These are phyloP conservation scores for Theobroma grandiflorum DNA, from an alignment of 441 rosid genomes.

Conservation along the genomic window DNA sequence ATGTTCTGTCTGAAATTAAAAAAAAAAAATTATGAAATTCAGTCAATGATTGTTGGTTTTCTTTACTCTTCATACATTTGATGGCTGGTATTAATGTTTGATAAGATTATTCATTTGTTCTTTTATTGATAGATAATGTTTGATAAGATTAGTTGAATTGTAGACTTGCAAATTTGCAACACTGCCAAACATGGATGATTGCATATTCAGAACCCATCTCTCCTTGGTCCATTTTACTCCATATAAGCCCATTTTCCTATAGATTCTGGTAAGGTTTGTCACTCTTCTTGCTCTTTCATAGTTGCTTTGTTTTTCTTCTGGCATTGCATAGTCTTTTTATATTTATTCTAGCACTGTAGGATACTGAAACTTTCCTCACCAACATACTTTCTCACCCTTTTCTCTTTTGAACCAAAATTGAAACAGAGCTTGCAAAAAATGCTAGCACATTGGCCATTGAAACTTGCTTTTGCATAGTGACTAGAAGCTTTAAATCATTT, in stretches of 20 bases:
- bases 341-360: neutral
- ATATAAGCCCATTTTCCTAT: neutral
- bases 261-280: neutral
- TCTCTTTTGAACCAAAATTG: neutral
- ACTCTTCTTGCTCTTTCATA: neutral
- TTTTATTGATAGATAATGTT: neutral
- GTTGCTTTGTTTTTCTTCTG: neutral
- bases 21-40: neutral
- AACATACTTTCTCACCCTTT: neutral
- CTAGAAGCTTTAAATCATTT: too few relatives aligned
- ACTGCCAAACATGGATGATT: neutral
- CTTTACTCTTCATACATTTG: neutral
- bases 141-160: neutral
- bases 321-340: neutral
- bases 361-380: neutral
- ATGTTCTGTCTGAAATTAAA: neutral
- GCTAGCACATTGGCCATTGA: too few relatives aligned
- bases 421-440: too few relatives aligned
- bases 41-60: too few relatives aligned
- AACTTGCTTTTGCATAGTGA: too few relatives aligned
- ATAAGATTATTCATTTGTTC: neutral
- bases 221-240: neutral
- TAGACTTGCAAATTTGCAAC: neutral
- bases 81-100: conserved; percentile 7
- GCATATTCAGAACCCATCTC: neutral